phyloP scores from a whole-genome alignment of 2,329 filamentous ascomycete species.

The Trichophyton verrucosum region DNA sequence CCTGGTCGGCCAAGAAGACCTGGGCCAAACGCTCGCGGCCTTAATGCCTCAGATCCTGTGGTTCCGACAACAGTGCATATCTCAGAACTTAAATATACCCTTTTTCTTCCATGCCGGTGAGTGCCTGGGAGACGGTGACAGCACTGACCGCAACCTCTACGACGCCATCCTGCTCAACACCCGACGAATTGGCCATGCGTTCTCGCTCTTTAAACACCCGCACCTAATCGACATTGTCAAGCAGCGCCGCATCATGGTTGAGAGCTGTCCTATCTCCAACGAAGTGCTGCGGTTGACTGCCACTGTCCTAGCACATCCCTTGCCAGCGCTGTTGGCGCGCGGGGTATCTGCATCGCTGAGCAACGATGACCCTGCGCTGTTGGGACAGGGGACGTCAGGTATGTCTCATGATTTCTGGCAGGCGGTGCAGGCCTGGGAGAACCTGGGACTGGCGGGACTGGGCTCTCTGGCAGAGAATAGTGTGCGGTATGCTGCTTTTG shows the following conservation, averaged over 20 bases:
- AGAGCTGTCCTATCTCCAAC: slow-evolving; percentile 87
- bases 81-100: slow-evolving; percentile 68
- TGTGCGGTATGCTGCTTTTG: slow-evolving; percentile 77
- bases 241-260: slow-evolving; percentile 74
- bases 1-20: slow-evolving; percentile 77
- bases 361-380: slow-evolving; percentile 82
- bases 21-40: slow-evolving; percentile 61
- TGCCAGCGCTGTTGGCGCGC: slow-evolving; percentile 67
- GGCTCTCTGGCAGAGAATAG: slow-evolving; percentile 86
- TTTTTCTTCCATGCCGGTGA: slow-evolving; percentile 97
- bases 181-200: slow-evolving; percentile 77
- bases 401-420: slow-evolving; percentile 95
- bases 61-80: slow-evolving; percentile 75
- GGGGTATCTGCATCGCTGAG: slow-evolving; percentile 74
- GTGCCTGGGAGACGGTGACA: slow-evolving; percentile 65
- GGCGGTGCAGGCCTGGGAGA: slow-evolving; percentile 80
- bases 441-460: slow-evolving; percentile 74
- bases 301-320: slow-evolving; percentile 62
- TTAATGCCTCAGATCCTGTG: slow-evolving; percentile 77
- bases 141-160: slow-evolving; percentile 75
- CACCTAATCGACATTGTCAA: slow-evolving; percentile 79
- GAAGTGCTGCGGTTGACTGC: slow-evolving; percentile 70
- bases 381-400: slow-evolving; percentile 69
- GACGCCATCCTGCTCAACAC: slow-evolving; percentile 80
- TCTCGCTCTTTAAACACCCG: slow-evolving; percentile 83